Base-by-base conservation (phyloP, 1,139 yeast genomes). In the Yamadazyma songkhlaensis region DNA sequence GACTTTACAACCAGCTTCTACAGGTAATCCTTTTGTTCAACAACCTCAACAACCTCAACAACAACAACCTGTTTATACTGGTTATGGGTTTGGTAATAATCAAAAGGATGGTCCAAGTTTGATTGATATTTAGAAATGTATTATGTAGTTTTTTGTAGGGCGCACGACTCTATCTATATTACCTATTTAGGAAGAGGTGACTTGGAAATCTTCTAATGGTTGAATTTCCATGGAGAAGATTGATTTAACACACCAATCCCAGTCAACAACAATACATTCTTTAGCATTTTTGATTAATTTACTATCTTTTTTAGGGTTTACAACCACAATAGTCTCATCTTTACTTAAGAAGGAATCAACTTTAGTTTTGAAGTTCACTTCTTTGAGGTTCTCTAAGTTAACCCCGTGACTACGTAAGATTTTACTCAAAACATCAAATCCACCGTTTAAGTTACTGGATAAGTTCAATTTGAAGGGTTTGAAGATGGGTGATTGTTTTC, bases 71-170 rank as follows among this genome's bases (percentile, higher is more conserved):
- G 72, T 71, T 20, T 83, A 85, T 53, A 89, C 97, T 4, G 97
- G 97, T 2, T 89, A 81, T 56, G 97, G 97, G 2, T 89, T 89
- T 62, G 97, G 97, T 28, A 89, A 89, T 51, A 69, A 66, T n/a
- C 59, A 50, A 49, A 35, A 23, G 27, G 74, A 67, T 43, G 75
- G 74, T 23, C 75, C 75, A 10, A 70, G 76, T 46, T 67, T 71
- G 55, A 71, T 71, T 55, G 77, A 71, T 52, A 70, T 71, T 45
- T 70, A 51, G 49, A 12, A 17, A 27, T 30, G 25, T 31, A 31
- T 17, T 17, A 17, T 17, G 20, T 17, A 17, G 20, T 17, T 17
- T 17, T 17, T 17, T 17, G n/a, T n/a, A n/a, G n/a, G n/a, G n/a
- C n/a, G n/a, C 30, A 17, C 17, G 14, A 27, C 10, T 14, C 22